Evolutionary conservation across 2,329 filamentous ascomycete genomes (phyloP), one percentile per base, ranked within the genome.

Genomic region (Epichloe typhina): DNA sequence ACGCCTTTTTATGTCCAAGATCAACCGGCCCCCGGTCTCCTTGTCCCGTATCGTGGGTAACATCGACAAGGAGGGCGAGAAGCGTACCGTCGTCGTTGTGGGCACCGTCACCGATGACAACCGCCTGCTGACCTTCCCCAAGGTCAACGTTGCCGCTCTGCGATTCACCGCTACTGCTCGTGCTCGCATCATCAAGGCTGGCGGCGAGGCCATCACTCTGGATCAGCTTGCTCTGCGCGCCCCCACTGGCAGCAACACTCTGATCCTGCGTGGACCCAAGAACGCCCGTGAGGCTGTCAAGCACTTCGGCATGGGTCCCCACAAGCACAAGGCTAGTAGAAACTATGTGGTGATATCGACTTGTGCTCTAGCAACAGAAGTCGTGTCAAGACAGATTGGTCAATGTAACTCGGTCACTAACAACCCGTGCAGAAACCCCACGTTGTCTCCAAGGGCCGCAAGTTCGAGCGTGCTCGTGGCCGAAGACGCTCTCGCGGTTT

Each of bases 391-490:
- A 17, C 40, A 42, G 8, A 5, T 23, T 26, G 8, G 2, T 15
- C 5, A 13, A 8, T 4, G 2, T 15, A 15, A 6, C 7, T n/a
- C 17, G 8, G 17, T 43, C 13, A 43, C 47, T 44, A 26, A 56
- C 33, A 11, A 19, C 35, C 8, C 12, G 23, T 65, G 55, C 61
- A 93, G 91, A 97, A 96, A 83, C 91, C 91, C 63, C 87, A 95
- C 65, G 82, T 98, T 68, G 82, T 88, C 75, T 95, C 88, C 80
- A 98, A 98, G 87, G 94, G 94, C 69, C 86, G 93, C 77, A 98
- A 98, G 82, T 98, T 98, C 80, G 94, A 98, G 85, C 82, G 83
- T 68, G 93, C 90, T 68, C 90, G 93, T 93, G 94, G 93, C 75
- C 90, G 93, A 77, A 94, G 93, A 85, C 81, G 89, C 72, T 97